Conservation (phyloP, 129 eudicot genomes). For the Artemisia tridentata region DNA sequence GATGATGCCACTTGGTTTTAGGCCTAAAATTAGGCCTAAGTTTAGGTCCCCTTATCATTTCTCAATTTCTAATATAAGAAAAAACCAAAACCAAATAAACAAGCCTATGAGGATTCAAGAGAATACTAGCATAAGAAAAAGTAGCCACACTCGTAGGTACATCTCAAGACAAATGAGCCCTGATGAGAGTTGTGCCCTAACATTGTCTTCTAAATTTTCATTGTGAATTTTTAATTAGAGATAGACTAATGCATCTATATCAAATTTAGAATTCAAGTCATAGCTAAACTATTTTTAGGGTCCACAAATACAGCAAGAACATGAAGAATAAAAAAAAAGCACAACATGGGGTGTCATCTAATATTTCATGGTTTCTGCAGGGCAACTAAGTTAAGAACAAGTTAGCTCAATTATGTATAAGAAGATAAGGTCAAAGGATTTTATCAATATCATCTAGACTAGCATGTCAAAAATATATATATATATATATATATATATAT, state of each 20-base stretch:
- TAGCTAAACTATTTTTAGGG: background rate
- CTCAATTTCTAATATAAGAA: no score
- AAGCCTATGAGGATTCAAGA: background rate
- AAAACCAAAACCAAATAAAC: slow-evolving; percentile 7
- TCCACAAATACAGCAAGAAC: slow-evolving; percentile 2
- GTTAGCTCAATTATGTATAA: background rate
- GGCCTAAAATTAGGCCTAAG: no score
- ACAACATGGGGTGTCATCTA: background rate
- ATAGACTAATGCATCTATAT: slow-evolving; percentile 14
- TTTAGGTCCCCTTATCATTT: no score
- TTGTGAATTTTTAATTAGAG: background rate
- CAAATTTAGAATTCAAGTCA: background rate
- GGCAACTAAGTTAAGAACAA: slow-evolving; percentile 4
- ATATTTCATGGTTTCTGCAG: slow-evolving; percentile 4
- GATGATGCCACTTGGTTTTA: no score
- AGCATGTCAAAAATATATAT: no score
- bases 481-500: no score
- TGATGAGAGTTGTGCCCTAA: background rate
- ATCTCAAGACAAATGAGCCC: slow-evolving; percentile 3
- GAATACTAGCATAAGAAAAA: background rate
- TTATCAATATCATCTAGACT: no score
- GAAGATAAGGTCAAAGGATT: background rate
- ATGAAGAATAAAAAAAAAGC: background rate
- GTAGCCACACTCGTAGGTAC: slow-evolving; percentile 12
- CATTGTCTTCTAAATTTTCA: slow-evolving; percentile 4